Base-by-base conservation (phyloP, 129 eudicot genomes). In the Pittosporum tobira region DNA sequence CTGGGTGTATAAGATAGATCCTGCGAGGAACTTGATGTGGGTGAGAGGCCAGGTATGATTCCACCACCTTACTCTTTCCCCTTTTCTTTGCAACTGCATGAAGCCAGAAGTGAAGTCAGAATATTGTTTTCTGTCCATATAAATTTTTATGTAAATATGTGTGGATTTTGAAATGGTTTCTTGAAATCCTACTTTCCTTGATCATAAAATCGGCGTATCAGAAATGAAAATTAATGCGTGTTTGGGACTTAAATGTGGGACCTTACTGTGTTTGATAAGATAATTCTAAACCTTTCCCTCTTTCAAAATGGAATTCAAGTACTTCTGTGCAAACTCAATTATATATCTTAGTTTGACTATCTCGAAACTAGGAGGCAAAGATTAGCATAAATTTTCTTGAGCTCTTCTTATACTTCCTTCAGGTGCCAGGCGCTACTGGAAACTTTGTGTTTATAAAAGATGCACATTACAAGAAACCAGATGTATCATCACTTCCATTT, bases 1-100 rank as follows among this genome's bases (percentile, higher is more conserved):
- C n/a, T 91, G 98, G 98, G 78, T 91, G 18, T 91, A 86, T 62
- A 91, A 91, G 63, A 81, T 91, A 69, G 98, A 91, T 51, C 98
- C 98, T 66, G 79, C 81, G 31, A 80, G 98, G 78, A 91, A 91
- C 80, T 62, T 91, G 76, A 67, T 91, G 76, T 91, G 95, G 95
- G 94, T 91, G 66, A 76, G 71, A 81, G 98, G 98, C 85, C 98
- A 83, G 66, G 98, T 87, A 83, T 60, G 84, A 54, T 63, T 63
- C 55, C 25, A 54, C 63, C 1, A 20, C 42, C 42, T 59, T 22
- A 37, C 21, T 47, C 61, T 48, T 50, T 24, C 27, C 31, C 31
- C 40, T 2, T 4, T 34, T 34, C 40, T 34, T 9, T 6, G 11
- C 2, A 34, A 40, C 16, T 40, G 46, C 46, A 13, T 14, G n/a